A percentile compares a stretch with the other conserved stretches of the same genome.
phyloP scores from a whole-genome alignment of 2,329 filamentous ascomycete species.

The Arachnomyces sp. region DNA sequence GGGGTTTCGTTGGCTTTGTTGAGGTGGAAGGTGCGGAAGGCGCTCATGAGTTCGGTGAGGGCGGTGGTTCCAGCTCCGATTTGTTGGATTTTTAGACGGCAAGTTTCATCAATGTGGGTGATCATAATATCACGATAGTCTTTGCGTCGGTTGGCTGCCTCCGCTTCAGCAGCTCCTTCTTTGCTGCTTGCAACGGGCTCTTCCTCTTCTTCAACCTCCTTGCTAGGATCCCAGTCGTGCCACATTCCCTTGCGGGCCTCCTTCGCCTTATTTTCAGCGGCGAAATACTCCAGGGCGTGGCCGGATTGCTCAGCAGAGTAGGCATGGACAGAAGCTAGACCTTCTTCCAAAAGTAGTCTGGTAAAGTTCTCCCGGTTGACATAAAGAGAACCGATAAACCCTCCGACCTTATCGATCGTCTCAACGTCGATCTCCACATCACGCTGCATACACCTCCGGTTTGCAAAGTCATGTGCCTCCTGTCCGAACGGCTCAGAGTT shows the following conservation, averaged over 20 bases:
- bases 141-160: slow-evolving; percentile 58
- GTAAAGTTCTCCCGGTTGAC: slow-evolving; percentile 94
- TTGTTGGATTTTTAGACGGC: slow-evolving; percentile 83
- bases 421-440: slow-evolving; percentile 95
- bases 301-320: slow-evolving; percentile 96
- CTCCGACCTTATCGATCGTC: slow-evolving; percentile 90
- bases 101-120: slow-evolving; percentile 77
- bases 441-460: slow-evolving; percentile 80
- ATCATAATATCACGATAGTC: slow-evolving; percentile 94
- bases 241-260: slow-evolving; percentile 80
- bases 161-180: slow-evolving; percentile 47
- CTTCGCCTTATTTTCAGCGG: slow-evolving; percentile 83
- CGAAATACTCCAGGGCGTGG: slow-evolving; percentile 77
- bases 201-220: slow-evolving; percentile 60
- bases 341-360: slow-evolving; percentile 87
- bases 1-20: slow-evolving; percentile 71
- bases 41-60: slow-evolving; percentile 78
- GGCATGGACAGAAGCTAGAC: slow-evolving; percentile 80
- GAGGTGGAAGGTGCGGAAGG: slow-evolving; percentile 85
- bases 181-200: slow-evolving; percentile 41
- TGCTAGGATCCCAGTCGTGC: slow-evolving; percentile 88
- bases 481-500: slow-evolving; percentile 88
- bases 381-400: slow-evolving; percentile 92
- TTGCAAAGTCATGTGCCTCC: slow-evolving; percentile 87
- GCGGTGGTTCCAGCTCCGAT: slow-evolving; percentile 79